Conservation (phyloP, 1,139 yeast species). For the Sugiyamaella castrensis region DNA sequence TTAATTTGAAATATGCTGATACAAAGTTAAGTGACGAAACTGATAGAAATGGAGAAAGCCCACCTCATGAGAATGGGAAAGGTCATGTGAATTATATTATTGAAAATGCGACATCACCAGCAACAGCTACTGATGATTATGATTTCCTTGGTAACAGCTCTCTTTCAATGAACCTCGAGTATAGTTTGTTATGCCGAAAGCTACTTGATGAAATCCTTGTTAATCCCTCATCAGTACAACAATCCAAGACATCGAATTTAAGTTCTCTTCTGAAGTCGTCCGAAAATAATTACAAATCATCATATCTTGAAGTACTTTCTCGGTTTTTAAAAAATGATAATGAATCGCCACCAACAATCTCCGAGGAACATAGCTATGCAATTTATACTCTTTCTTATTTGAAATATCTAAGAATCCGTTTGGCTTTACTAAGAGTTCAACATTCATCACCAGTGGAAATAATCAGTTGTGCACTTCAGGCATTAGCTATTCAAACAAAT, state of each 20-base stretch:
- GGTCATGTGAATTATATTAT: too few relatives aligned
- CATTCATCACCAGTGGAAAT: conserved; percentile 1
- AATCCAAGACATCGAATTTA: conserved; percentile 3
- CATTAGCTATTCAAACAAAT: conserved; percentile 10
- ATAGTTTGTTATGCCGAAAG: conserved; percentile 16
- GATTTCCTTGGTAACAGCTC: conserved; percentile 10
- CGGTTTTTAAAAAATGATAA: too few relatives aligned
- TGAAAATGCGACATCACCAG: background rate
- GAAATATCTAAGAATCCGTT: conserved; percentile 8
- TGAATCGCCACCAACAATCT: background rate
- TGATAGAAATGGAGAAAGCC: background rate
- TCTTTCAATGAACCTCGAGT: conserved; percentile 13
- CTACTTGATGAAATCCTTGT: conserved; percentile 19
- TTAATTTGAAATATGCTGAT: conserved; percentile 22
- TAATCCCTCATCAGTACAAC: conserved; percentile 7
- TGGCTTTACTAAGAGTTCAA: conserved; percentile 14
- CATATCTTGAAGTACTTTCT: conserved; percentile 6
- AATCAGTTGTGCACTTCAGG: conserved; percentile 13
- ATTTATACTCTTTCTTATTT: conserved; percentile 9
- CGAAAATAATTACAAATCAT: background rate
- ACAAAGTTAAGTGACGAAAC: conserved; percentile 18
- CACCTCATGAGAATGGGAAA: conserved; percentile 8
- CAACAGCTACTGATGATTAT: too few relatives aligned
- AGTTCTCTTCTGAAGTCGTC: background rate
- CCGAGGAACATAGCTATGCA: conserved; percentile 13